A percentile compares a stretch with the other conserved stretches of the same genome.
Evolutionary conservation across 2,329 filamentous ascomycete species (phyloP).

Genomic region (Pyrenochaeta sp.): DNA sequence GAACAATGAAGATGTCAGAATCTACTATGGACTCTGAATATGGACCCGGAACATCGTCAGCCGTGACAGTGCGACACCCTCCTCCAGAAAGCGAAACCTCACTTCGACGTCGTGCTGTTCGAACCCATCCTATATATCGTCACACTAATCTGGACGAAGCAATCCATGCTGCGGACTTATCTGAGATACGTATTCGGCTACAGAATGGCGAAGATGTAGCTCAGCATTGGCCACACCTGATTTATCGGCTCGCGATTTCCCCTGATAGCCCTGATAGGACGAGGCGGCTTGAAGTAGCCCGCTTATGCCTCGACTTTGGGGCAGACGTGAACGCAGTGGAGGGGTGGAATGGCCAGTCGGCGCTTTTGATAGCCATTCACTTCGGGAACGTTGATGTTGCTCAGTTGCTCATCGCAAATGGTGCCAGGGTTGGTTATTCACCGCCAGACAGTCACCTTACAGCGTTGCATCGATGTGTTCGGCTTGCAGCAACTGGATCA

Average conservation of each 20-base stretch:
- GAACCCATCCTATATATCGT: conserved; percentile 20
- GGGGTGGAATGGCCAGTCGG: conserved; percentile 27
- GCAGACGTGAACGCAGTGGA: conserved; percentile 25
- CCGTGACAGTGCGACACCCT: conserved; percentile 13
- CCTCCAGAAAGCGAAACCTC: neutral
- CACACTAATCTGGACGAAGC: conserved; percentile 19
- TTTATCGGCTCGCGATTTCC: conserved; percentile 24
- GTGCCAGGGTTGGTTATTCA: conserved; percentile 17
- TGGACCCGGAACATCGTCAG: neutral
- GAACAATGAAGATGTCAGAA: neutral
- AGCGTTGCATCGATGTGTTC: conserved; percentile 23
- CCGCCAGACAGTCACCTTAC: conserved; percentile 17
- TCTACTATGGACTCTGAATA: neutral
- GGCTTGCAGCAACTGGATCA: conserved; percentile 18
- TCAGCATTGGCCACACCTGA: conserved; percentile 23
- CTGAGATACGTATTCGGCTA: conserved; percentile 21
- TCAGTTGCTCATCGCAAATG: conserved; percentile 23
- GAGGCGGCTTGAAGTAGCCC: conserved; percentile 20
- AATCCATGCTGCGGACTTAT: conserved; percentile 15
- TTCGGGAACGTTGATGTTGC: conserved; percentile 26
- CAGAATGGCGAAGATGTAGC: conserved; percentile 24
- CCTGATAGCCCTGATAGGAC: conserved; percentile 2
- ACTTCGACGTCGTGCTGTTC: conserved; percentile 17
- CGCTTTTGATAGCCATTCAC: conserved; percentile 27
- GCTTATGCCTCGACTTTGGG: conserved; percentile 22